Evolutionary conservation across 768 basidiomycete species (phyloP), one percentile per base, ranked within the genome.

Genomic region (Galerina marginata): DNA sequence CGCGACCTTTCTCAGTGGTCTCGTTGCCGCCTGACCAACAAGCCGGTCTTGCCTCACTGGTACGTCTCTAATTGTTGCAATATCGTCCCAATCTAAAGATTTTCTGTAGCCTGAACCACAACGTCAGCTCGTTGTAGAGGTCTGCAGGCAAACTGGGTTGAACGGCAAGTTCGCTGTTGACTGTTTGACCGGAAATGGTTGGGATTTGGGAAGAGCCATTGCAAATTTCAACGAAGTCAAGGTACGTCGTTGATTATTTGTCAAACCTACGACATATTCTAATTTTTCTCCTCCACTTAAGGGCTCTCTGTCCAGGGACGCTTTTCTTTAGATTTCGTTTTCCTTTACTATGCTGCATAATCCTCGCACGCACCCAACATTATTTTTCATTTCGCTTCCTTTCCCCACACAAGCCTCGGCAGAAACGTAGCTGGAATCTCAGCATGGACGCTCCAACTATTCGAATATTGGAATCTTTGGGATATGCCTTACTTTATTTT

Each of bases 181-280:
- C 60, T 98, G 96, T 70, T 74, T 99, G 60, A 80, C 85, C 65
- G 88, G 87, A 50, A 97, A 96, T 69, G 86, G 78, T 7, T 99
- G 95, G 95, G 86, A 95, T 70, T 67, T 92, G 52, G 86, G 87
- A 46, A 81, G 83, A 59, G 97, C 97, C 0, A 69, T 94, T 25
- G 82, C 83, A 51, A 96, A 96, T 69, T 99, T 95, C 74, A 87
- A 94, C 69, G 83, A 91, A 71, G 91, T 98, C 67, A 92, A 91
- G 85, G 92, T 92, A 64, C 59, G 87, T 77, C 54, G 12, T 51
- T 63, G 42, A n/a, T 49, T 40, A n/a, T 12, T 54, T 50, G 12
- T 15, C n/a, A 6, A 37, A 33, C 25, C 39, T 39, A 10, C 6
- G 20, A 56, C 50, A 53, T 39, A 26, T 44, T n/a, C 26, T 20